These are phyloP conservation scores for Pistacia vera DNA, from an alignment of 345 rosid genomes.

Conservation along the genomic window DNA sequence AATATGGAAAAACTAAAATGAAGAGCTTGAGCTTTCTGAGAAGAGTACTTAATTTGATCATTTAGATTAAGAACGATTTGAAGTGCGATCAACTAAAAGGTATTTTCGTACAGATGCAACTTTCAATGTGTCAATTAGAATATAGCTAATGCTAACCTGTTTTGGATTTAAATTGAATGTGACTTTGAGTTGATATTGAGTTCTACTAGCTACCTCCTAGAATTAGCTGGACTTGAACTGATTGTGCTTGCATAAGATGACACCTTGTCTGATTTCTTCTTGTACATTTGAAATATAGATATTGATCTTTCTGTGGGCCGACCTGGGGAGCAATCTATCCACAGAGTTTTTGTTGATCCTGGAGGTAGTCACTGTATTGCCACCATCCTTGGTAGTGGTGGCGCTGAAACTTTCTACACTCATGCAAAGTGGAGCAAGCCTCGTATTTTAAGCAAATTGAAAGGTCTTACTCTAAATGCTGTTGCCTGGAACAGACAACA, in stretches of 20 bases:
- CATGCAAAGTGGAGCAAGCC: slow-evolving; percentile 98
- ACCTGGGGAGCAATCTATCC: slow-evolving; percentile 88
- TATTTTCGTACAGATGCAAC: too few species aligned
- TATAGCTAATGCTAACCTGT: not conserved
- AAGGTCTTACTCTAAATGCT: slow-evolving; percentile 80
- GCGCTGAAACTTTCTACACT: slow-evolving; percentile 85
- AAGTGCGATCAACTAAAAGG: not conserved
- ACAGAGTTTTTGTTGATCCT: slow-evolving; percentile 93
- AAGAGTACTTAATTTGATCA: slow-evolving; percentile 5
- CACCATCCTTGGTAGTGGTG: slow-evolving; percentile 75
- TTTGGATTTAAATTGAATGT: not conserved
- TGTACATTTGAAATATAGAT: slow-evolving; percentile 41
- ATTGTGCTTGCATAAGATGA: slow-evolving; percentile 4
- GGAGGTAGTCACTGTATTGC: slow-evolving; percentile 97
- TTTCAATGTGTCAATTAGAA: slow-evolving; percentile 4
- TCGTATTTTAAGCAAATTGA: slow-evolving; percentile 71
- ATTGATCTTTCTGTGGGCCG: slow-evolving; percentile 87
- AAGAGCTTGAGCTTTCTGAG: not conserved
- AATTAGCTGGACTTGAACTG: not conserved
- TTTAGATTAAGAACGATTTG: slow-evolving; percentile 9
- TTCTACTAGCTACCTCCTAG: not conserved
- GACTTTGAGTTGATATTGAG: not conserved
- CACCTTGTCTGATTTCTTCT: not conserved
- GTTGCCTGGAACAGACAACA: slow-evolving; percentile 97
- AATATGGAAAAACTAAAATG: not conserved